phyloP scores from a whole-genome alignment of 257 asterid species.

The Nicotiana benthamiana region DNA sequence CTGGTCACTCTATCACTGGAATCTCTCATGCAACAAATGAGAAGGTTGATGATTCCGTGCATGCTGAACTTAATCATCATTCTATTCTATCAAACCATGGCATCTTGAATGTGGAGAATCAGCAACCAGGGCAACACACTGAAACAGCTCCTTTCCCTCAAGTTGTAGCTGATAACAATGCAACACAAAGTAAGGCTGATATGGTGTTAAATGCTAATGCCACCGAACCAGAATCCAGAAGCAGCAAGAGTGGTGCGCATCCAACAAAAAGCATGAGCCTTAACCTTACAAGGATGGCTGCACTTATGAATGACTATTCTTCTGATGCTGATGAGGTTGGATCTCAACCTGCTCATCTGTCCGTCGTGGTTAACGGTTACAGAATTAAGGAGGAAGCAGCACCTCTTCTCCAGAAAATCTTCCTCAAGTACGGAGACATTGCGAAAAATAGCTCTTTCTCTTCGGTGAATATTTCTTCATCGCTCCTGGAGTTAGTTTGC shows the following conservation, averaged over 20 bases:
- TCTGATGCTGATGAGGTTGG: constrained; percentile 10
- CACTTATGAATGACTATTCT: not conserved
- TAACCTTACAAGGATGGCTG: constrained; percentile 5
- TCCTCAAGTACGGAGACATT: constrained; percentile 13
- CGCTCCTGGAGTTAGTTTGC: not conserved
- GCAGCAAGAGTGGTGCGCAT: not conserved
- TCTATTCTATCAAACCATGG: not conserved
- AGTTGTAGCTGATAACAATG: not conserved
- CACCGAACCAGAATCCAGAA: not conserved
- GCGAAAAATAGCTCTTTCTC: constrained; percentile 2
- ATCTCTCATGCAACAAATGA: not conserved
- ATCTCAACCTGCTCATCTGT: not conserved
- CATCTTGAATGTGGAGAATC: not conserved
- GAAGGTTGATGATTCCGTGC: not conserved
- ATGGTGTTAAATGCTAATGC: not conserved
- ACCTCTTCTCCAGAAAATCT: constrained; percentile 5
- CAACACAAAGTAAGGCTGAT: not conserved
- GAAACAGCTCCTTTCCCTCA: not conserved
- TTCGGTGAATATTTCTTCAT: not conserved
- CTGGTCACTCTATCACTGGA: not conserved
- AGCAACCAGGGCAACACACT: not conserved
- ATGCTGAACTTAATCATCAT: not conserved
- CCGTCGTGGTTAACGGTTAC: constrained; percentile 5
- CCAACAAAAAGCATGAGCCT: not conserved
- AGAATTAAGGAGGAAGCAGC: constrained; percentile 12